phyloP scores from a whole-genome alignment of 495 filamentous ascomycete species.

The Massariosphaeria phaeospora region DNA sequence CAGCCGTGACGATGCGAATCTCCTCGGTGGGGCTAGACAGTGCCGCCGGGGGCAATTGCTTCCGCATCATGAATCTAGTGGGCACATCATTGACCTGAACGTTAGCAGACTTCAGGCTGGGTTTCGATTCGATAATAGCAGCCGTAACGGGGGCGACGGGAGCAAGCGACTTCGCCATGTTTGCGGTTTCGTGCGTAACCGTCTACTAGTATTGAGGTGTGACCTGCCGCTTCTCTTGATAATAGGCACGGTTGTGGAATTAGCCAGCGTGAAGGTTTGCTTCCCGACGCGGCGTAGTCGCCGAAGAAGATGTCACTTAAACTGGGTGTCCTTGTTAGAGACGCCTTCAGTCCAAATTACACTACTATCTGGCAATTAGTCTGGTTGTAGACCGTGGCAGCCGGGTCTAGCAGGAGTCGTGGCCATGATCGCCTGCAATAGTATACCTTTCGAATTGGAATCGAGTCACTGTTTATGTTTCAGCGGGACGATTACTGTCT shows the following conservation, averaged over 20 bases:
- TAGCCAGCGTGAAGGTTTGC: slow-evolving; percentile 36
- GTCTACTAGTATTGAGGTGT: slow-evolving; percentile 34
- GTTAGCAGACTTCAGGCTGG: slow-evolving; percentile 19
- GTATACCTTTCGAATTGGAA: slow-evolving; percentile 42
- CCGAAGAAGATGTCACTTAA: slow-evolving; percentile 28
- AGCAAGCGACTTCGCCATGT: slow-evolving; percentile 39
- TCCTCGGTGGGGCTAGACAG: slow-evolving; percentile 13
- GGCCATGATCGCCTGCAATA: slow-evolving; percentile 28
- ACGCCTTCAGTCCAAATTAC: slow-evolving; percentile 25
- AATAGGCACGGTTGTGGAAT: slow-evolving; percentile 16
- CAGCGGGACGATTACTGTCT: slow-evolving; percentile 47
- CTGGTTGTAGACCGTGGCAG: slow-evolving; percentile 12
- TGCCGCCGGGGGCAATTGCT: slow-evolving; percentile 18
- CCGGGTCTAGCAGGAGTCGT: slow-evolving; percentile 8
- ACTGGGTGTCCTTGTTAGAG: slow-evolving; percentile 7
- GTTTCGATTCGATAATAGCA: slow-evolving; percentile 32
- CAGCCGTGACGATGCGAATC: slow-evolving; percentile 55
- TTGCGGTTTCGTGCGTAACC: slow-evolving; percentile 29
- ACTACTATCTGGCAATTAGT: slow-evolving; percentile 23
- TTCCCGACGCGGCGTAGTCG: slow-evolving; percentile 17
- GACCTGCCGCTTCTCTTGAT: slow-evolving; percentile 36
- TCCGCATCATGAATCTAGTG: slow-evolving; percentile 19
- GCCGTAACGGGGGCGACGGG: slow-evolving; percentile 42
- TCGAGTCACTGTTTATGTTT: slow-evolving; percentile 33
- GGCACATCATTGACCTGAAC: slow-evolving; percentile 25